These are phyloP conservation scores for Spathaspora hagerdaliae DNA, from an alignment of 805 yeast species.

Conservation along the genomic window DNA sequence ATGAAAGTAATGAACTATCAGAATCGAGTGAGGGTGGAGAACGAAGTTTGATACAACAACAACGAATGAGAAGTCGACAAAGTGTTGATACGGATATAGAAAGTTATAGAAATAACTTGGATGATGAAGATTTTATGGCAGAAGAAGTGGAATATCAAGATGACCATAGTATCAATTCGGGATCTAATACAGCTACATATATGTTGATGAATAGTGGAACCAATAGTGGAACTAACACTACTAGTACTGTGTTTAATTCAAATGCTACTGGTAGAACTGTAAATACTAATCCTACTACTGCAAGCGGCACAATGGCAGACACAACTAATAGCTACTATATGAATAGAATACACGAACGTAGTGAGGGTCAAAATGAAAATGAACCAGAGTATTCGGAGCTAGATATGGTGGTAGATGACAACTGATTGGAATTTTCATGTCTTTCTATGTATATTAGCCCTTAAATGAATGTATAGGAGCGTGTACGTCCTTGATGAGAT, in stretches of 20 bases:
- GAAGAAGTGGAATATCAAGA: constrained; percentile 44
- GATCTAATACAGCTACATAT: constrained; percentile 8
- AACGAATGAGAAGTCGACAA: background rate
- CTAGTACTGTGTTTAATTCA: constrained; percentile 8
- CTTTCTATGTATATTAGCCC: background rate
- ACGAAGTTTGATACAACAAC: constrained; percentile 1
- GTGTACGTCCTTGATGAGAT: constrained; percentile 39
- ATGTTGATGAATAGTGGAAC: constrained; percentile 5
- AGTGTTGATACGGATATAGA: constrained; percentile 9
- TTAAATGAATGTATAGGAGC: background rate
- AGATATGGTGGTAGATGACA: constrained; percentile 44
- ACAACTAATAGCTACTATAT: background rate
- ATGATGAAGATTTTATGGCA: constrained; percentile 45
- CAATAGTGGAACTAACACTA: constrained; percentile 2
- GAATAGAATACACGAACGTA: constrained; percentile 4
- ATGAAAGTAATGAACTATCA: constrained; percentile 12
- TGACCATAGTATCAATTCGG: constrained; percentile 28
- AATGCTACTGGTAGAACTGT: constrained; percentile 14
- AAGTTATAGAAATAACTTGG: constrained; percentile 7
- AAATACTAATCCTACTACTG: constrained; percentile 18
- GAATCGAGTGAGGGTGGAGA: constrained; percentile 15
- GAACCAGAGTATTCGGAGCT: constrained; percentile 25
- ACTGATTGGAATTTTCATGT: constrained; percentile 1
- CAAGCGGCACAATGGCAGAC: constrained; percentile 7
- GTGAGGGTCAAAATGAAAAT: constrained; percentile 8